A percentile compares a stretch with the other conserved stretches of the same genome.
Conservation (phyloP, 805 yeast genomes). For the Ogataea pilisensis region DNA sequence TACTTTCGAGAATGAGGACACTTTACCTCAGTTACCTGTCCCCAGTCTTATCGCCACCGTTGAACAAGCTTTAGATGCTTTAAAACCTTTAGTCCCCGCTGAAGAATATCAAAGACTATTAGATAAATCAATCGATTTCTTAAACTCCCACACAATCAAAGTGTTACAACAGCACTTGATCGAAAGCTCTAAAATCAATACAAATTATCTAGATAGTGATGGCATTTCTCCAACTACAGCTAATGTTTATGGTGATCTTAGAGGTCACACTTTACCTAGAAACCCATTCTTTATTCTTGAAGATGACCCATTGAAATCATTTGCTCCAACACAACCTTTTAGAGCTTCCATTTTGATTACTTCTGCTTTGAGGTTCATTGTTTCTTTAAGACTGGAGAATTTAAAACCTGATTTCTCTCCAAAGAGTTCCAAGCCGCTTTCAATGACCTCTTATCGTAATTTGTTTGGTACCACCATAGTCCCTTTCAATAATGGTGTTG, state of each 20-base stretch:
- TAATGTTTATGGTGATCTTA: conserved; percentile 56
- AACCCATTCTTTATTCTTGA: conserved; percentile 74
- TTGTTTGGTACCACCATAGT: conserved; percentile 67
- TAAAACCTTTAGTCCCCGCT: conserved; percentile 54
- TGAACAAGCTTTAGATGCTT: conserved; percentile 47
- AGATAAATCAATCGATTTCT: conserved; percentile 41
- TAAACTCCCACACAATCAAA: conserved; percentile 37
- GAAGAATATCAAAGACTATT: conserved; percentile 48
- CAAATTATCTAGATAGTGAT: conserved; percentile 51
- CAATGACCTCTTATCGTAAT: conserved; percentile 66
- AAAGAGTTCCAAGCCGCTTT: conserved; percentile 44
- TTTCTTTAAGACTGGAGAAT: conserved; percentile 50
- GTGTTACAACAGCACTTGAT: conserved; percentile 52
- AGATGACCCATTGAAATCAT: conserved; percentile 64
- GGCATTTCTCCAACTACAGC: conserved; percentile 47
- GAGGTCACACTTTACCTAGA: conserved; percentile 68
- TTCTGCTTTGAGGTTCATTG: conserved; percentile 62
- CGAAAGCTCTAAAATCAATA: conserved; percentile 39
- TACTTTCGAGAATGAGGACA: conserved; percentile 39
- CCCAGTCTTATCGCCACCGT: conserved; percentile 52
- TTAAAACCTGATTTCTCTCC: conserved; percentile 59
- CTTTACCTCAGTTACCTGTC: conserved; percentile 57
- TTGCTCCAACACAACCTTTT: conserved; percentile 58
- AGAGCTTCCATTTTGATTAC: conserved; percentile 64
- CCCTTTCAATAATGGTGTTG: conserved; percentile 40